phyloP scores from a whole-genome alignment of 2,329 filamentous ascomycete genomes.

The Venturia pyrina region DNA sequence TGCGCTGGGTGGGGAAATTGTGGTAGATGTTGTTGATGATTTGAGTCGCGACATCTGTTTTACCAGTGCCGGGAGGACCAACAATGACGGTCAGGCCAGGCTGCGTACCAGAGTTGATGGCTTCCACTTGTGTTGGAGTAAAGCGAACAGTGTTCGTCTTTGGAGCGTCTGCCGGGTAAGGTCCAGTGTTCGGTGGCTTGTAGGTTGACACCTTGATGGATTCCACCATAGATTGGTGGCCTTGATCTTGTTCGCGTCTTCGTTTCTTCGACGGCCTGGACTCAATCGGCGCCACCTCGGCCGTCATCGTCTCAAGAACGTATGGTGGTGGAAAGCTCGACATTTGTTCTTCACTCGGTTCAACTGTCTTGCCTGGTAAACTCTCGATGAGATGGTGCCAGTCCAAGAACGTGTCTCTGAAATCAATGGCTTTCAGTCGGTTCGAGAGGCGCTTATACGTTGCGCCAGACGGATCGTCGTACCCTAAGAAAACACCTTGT shows the following conservation, averaged over 20 bases:
- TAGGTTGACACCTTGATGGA: conserved; percentile 80
- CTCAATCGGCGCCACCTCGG: conserved; percentile 32
- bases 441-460: conserved; percentile 76
- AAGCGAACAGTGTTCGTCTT: conserved; percentile 79
- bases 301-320: conserved; percentile 50
- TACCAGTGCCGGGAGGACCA: conserved; percentile 90
- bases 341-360: conserved; percentile 61
- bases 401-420: conserved; percentile 86
- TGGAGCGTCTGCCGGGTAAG: conserved; percentile 75
- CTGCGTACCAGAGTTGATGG: conserved; percentile 87
- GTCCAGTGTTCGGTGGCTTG: conserved; percentile 76
- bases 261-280: conserved; percentile 70
- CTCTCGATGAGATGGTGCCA: conserved; percentile 92
- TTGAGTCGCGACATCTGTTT: conserved; percentile 97
- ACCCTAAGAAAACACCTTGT: conserved; percentile 94
- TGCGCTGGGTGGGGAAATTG: conserved; percentile 89
- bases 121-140: conserved; percentile 82
- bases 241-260: conserved; percentile 64
- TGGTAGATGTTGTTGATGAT: conserved; percentile 99
- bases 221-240: conserved; percentile 52
- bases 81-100: conserved; percentile 90
- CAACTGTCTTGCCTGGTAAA: conserved; percentile 76
- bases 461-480: conserved; percentile 82
- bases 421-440: conserved; percentile 70
- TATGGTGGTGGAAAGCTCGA: conserved; percentile 81